Conservation (phyloP, 345 rosid species). For the Trapa incisa region DNA sequence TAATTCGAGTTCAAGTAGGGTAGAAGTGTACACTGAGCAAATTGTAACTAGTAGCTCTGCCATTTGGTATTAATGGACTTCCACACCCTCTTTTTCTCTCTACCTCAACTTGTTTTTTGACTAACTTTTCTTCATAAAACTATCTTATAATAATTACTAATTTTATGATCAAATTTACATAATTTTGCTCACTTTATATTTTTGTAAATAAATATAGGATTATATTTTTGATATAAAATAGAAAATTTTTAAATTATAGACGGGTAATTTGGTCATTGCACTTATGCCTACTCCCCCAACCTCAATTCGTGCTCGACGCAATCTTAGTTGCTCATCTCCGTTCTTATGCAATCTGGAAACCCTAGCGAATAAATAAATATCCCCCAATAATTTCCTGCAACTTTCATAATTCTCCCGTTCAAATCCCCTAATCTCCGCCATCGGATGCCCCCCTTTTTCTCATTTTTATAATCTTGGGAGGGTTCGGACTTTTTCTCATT, state of each 20-base stretch:
- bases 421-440: not conserved
- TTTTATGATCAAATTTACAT: too few species aligned
- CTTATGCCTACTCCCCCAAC: too few species aligned
- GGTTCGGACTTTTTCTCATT: not conserved
- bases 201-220: too few species aligned
- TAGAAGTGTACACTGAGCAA: too few species aligned
- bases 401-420: not conserved
- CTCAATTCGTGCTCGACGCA: slow-evolving; percentile 14
- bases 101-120: not conserved
- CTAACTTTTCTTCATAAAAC: not conserved
- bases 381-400: not conserved
- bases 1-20: too few species aligned
- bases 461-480: not conserved
- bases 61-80: too few species aligned
- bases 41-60: too few species aligned
- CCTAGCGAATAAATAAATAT: slow-evolving; percentile 24
- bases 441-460: too few species aligned
- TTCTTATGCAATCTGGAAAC: slow-evolving; percentile 21
- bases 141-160: too few species aligned
- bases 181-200: too few species aligned
- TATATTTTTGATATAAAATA: too few species aligned
- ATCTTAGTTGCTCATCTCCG: slow-evolving; percentile 47
- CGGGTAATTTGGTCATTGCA: slow-evolving; percentile 14
- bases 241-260: too few species aligned
- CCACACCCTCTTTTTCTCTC: not conserved